Evolutionary conservation across 2,329 filamentous ascomycete genomes (phyloP).

Genomic region (Penicillium sp.): DNA sequence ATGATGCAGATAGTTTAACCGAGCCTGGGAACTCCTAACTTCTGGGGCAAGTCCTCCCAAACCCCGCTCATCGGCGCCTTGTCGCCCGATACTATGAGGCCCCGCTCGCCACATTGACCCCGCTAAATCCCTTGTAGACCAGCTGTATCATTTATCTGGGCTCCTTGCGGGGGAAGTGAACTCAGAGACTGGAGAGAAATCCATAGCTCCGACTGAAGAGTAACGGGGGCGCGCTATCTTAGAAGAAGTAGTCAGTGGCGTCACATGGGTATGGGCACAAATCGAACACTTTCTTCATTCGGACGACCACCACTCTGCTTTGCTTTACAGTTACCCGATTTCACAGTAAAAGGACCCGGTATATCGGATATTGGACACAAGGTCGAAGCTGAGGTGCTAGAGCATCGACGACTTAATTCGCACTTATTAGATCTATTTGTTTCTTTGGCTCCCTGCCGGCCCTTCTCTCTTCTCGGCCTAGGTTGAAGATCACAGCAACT

Average conservation of each 20-base stretch:
- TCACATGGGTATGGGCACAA: background rate
- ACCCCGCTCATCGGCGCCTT: slow-evolving; percentile 1
- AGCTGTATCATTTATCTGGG: background rate
- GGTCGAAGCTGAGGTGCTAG: background rate
- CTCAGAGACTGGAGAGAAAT: background rate
- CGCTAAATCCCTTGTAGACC: background rate
- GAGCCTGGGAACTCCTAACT: no score
- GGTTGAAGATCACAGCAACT: background rate
- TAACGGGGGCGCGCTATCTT: background rate
- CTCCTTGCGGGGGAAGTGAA: background rate
- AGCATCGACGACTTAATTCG: background rate
- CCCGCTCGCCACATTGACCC: background rate
- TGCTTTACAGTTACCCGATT: background rate
- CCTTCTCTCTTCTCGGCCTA: no score
- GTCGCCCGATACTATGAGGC: background rate
- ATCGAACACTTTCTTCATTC: background rate
- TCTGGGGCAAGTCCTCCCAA: background rate
- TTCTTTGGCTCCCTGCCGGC: background rate
- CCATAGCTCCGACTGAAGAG: background rate
- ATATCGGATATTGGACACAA: background rate
- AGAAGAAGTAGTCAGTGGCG: background rate
- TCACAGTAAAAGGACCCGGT: background rate
- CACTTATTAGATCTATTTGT: background rate
- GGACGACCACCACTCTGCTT: background rate
- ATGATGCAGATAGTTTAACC: no score